Base-by-base conservation (phyloP, 2,329 filamentous ascomycete genomes). In the Colletotrichum sp. region DNA sequence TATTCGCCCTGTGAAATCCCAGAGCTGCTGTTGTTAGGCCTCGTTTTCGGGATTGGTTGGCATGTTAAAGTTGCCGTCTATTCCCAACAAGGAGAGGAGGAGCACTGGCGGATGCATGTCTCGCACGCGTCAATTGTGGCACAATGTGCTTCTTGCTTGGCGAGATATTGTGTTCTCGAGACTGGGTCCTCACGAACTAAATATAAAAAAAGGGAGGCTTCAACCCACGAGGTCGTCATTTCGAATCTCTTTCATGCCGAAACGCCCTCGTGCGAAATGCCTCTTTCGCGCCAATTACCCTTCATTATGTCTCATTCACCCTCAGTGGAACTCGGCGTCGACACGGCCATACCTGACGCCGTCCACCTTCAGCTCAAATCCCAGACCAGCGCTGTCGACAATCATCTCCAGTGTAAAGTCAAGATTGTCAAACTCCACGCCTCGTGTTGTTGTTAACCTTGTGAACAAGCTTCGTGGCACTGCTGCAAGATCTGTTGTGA, bases 361-460 rank as follows among this genome's bases (percentile, higher is more conserved):
- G 80, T 96, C 94, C 14, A 96, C 94, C 84, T 94, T 94, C 69
- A 96, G 84, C 84, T 96, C 94, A 83, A 96, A 96, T 4, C 93
- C 91, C 73, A 96, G 79, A 2, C 94, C 93, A 0, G 94, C 94
- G 79, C 93, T 95, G 81, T 95, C 93, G 58, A 96, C 94, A 78
- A 93, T 92, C 94, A 96, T 95, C 85, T 96, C 94, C 7, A 96
- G 89, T 13, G 94, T 95, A 76, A 96, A 96, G 81, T 96, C 94
- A 34, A 96, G 86, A 77, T 95, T 96, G 79, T 95, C 93, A 84
- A 96, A 96, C 83, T 95, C 94, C 7, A 95, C 92, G 1, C 94
- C 94, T 69, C 94, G 89, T 4, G 94, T 96, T 14, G 94, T 96
- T 18, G 94, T 96, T 77, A 96, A 84, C 16, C 93, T 85, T 2